Evolutionary conservation across 2,329 filamentous ascomycete species (phyloP).

Genomic region (Beauveria brongniartii): DNA sequence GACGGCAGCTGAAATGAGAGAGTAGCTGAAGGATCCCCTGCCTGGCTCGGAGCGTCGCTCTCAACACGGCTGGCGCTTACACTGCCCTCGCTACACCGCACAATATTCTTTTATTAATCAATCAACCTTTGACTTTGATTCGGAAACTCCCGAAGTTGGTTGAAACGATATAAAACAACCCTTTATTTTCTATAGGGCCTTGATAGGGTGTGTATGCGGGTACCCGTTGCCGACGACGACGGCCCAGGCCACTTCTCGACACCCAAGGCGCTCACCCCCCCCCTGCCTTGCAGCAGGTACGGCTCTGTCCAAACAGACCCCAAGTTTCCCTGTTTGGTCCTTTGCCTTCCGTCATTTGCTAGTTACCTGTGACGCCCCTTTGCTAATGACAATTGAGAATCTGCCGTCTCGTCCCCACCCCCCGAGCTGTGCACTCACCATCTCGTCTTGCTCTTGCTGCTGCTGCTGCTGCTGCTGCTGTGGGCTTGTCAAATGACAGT

Average conservation of each 20-base stretch:
- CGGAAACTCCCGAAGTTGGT: neutral
- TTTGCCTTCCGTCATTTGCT: conserved; percentile 10
- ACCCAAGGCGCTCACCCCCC: conserved; percentile 3
- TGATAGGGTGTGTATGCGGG: conserved; percentile 5
- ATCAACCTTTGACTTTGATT: neutral
- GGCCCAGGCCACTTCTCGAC: conserved; percentile 5
- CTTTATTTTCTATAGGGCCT: neutral
- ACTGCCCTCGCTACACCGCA: neutral
- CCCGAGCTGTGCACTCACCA: conserved; percentile 1
- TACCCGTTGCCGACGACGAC: conserved; percentile 9
- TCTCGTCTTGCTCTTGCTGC: neutral
- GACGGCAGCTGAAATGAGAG: neutral
- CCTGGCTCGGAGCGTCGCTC: neutral
- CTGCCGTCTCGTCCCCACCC: conserved; percentile 5
- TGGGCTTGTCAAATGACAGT: conserved; percentile 9
- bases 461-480: neutral
- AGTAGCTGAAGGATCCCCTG: neutral
- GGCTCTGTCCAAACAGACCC: conserved; percentile 8
- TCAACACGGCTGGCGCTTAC: neutral
- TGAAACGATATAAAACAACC: conserved; percentile 1
- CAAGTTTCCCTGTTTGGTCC: conserved; percentile 7
- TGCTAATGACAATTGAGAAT: conserved; percentile 4
- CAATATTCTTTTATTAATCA: neutral
- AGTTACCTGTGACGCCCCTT: conserved; percentile 2
- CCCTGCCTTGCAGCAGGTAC: conserved; percentile 2